phyloP scores from a whole-genome alignment of 129 eudicot species.

The Helianthus tuberosus region DNA sequence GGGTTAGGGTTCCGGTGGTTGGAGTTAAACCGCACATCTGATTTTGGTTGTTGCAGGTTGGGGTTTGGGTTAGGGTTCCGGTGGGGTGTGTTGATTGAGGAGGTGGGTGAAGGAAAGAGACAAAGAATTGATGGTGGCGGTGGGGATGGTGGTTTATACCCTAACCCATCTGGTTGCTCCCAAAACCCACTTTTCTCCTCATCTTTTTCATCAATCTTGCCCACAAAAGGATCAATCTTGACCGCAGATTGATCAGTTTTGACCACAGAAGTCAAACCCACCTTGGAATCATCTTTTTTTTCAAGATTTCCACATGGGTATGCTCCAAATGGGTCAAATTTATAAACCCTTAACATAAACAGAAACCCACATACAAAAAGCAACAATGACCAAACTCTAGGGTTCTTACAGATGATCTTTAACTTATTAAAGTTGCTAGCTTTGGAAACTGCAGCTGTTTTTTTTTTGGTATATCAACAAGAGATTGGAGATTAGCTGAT shows the following conservation, averaged over 20 bases:
- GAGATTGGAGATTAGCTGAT: constrained; percentile 65
- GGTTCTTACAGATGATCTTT: constrained; percentile 42
- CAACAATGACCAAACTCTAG: constrained; percentile 52
- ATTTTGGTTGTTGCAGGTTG: no score
- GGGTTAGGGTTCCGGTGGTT: no score
- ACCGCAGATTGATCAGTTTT: constrained; percentile 10
- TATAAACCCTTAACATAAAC: constrained; percentile 40
- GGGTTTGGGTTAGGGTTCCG: no score
- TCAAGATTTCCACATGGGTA: constrained; percentile 53
- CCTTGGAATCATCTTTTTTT: constrained; percentile 14
- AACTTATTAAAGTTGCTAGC: constrained; percentile 23
- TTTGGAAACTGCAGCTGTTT: constrained; percentile 37
- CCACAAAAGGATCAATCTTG: constrained; percentile 1
- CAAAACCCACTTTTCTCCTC: constrained; percentile 56
- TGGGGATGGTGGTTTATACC: constrained; percentile 71
- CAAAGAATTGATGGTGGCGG: no score
- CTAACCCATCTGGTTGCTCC: constrained; percentile 84
- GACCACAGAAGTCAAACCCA: constrained; percentile 36
- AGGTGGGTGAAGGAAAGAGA: no score
- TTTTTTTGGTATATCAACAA: constrained; percentile 65
- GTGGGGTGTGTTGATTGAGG: no score
- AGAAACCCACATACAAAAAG: constrained; percentile 48
- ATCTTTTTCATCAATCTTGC: constrained; percentile 17
- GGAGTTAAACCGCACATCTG: no score
- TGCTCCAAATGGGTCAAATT: constrained; percentile 55